Evolutionary conservation across 2,329 filamentous ascomycete genomes (phyloP), one percentile per base, ranked within the genome.

Genomic region (Nemania abortiva): DNA sequence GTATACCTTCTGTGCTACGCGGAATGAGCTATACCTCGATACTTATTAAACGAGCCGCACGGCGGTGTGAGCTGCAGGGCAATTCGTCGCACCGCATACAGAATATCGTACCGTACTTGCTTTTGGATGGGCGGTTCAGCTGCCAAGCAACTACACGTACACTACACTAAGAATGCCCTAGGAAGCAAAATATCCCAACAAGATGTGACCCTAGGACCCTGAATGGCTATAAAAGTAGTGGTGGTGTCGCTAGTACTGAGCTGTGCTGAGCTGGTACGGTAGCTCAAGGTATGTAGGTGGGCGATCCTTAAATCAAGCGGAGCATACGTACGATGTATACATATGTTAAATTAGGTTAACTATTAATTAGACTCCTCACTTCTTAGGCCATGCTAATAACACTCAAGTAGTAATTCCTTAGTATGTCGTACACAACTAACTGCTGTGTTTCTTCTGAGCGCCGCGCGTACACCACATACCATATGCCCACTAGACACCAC

Each of bases 21-120:
- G 15, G 13, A 47, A 47, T 47, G 3, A 10, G 20, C 39, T 18
- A 29, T 42, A 22, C 37, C 37, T 49, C 10, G 13, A 52, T 22
- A 27, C 22, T 52, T 24, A 54, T n/a, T n/a, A 52, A 53, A 31
- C 52, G 42, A 52, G 42, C 39, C 15, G 20, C 56, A 62, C 34
- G 39, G 62, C 66, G 66, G 63, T 65, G 66, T 50, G 55, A 65
- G 62, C 60, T 64, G 39, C 27, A 50, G n/a, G 52, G 5, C 34
- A 31, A 42, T 27, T 45, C 22, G 11, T 45, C 34, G 56, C 13
- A 45, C 22, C 47, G 58, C 22, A 27, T 24, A 22, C 47, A 7
- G 39, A 6, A 34, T 34, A n/a, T n/a, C n/a, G 31, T 34, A 34
- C 31, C 5, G 5, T 34, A 34, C 31, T n/a, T n/a, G 29, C 15